Evolutionary conservation across 352 stramenopile genomes (phyloP), one percentile per base, ranked within the genome.

Genomic region (Phytophthora macrochlamydospora): DNA sequence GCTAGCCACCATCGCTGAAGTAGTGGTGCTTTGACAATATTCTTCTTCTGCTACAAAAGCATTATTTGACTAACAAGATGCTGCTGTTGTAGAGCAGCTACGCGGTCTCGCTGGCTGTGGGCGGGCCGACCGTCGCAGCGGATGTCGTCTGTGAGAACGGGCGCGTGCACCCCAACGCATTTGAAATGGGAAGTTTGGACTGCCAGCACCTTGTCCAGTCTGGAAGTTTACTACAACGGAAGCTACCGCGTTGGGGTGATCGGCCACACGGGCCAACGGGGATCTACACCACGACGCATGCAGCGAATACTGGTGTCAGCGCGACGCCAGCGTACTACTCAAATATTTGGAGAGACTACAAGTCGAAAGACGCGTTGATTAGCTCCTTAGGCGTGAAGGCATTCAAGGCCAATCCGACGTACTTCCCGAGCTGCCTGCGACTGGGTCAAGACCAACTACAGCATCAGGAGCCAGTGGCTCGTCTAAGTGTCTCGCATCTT

Each of bases 121-220:
- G 35, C 35, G 35, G 35, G 9, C 35, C 35, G 35, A 40, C 35
- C 9, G 35, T 40, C 66, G 48, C 53, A 73, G 35, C 60, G 60
- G 29, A 73, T 73, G 59, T 58, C 55, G 11, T 73, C 66, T 1
- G 65, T 65, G 1, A 43, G 51, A 12, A 50, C 59, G 2, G 78
- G 77, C 18, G 8, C 58, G 4, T 85, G 77, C 30, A 81, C 76
- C 0, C 81, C 78, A 13, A 79, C 68, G 8, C 81, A 90, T 35
- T 2, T 77, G 14, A 88, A 86, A 33, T 14, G 81, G 14, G 80
- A 87, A 33, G 69, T 85, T 2, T 88, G 79, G 78, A 51, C 62
- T 4, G 46, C 65, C 0, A 71, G 59, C 5, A 77, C 74, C 2
- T 55, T 83, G 13, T 35, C 43, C 3, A 35, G 30, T 3, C 51